These are phyloP conservation scores for Physaria fendleri DNA, from an alignment of 345 rosid species.

Conservation along the genomic window DNA sequence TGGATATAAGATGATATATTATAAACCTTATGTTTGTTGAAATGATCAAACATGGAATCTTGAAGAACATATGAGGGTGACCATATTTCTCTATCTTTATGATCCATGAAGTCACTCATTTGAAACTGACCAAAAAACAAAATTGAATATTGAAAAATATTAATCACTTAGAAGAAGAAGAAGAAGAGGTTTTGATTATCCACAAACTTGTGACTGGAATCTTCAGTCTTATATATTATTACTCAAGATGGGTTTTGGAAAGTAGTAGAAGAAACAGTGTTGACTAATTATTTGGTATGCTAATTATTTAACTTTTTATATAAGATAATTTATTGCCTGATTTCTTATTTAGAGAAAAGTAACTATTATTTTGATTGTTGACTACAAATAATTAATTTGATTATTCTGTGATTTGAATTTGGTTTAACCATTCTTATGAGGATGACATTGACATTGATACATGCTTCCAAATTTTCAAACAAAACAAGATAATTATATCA, in stretches of 20 bases:
- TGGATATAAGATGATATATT: not conserved
- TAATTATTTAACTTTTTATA: not conserved
- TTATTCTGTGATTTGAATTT: not conserved
- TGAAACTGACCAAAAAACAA: not conserved
- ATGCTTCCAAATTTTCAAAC: not conserved
- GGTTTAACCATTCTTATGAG: not conserved
- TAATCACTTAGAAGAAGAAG: conserved; percentile 11
- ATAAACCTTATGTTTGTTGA: conserved; percentile 21
- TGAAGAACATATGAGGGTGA: conserved; percentile 45
- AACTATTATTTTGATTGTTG: not conserved
- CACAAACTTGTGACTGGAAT: conserved; percentile 79
- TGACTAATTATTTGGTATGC: conserved; percentile 11
- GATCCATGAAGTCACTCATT: conserved; percentile 37
- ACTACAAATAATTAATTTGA: not conserved
- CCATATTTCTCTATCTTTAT: conserved; percentile 45
- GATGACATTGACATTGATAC: conserved; percentile 4
- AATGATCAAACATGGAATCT: conserved; percentile 38
- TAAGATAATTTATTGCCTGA: not conserved
- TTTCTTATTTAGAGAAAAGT: not conserved
- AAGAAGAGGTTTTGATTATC: conserved; percentile 20
- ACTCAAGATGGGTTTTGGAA: conserved; percentile 15
- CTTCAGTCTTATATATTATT: conserved; percentile 50
- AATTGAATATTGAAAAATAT: not conserved
- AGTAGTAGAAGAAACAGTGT: conserved; percentile 25
- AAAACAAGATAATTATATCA: not conserved